Evolutionary conservation across 176 grass and related monocot species (phyloP).

Genomic region (Tuctoria greenei): DNA sequence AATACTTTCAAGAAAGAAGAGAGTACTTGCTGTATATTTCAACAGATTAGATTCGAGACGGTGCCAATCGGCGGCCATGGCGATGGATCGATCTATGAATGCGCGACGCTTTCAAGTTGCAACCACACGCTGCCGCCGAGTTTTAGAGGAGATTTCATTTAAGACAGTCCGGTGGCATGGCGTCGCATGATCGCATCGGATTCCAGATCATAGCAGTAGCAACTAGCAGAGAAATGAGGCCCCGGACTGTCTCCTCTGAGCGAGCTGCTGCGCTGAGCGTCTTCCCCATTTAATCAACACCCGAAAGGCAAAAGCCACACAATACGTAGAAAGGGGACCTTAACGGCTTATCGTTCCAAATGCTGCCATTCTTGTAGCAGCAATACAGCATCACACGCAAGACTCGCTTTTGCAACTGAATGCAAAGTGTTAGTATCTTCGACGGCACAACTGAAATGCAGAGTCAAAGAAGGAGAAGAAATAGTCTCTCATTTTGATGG

Average conservation of each 20-base stretch:
- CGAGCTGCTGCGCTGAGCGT: background rate
- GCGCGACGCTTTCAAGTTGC: too few relatives aligned
- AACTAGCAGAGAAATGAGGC: background rate
- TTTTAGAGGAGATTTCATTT: slow-evolving; percentile 19
- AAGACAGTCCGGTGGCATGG: slow-evolving; percentile 15
- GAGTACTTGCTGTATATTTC: too few relatives aligned
- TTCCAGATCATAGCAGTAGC: slow-evolving; percentile 21
- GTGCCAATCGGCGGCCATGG: background rate
- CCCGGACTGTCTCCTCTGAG: background rate
- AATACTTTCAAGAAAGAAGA: background rate
- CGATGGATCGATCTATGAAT: too few relatives aligned
- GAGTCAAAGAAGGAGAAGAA: background rate
- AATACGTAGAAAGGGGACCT: background rate
- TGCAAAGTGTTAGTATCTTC: background rate
- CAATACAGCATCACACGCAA: background rate
- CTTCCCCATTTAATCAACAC: background rate
- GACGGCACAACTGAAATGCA: background rate
- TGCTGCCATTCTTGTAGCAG: slow-evolving; percentile 14
- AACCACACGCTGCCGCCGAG: background rate
- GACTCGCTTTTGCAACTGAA: background rate
- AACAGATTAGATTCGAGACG: background rate
- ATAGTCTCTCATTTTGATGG: background rate
- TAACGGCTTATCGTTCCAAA: background rate
- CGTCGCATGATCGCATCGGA: slow-evolving; percentile 37
- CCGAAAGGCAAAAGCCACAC: background rate